Evolutionary conservation across 441 rosid genomes (phyloP), one percentile per base, ranked within the genome.

Genomic region (Monsonia emarginata): DNA sequence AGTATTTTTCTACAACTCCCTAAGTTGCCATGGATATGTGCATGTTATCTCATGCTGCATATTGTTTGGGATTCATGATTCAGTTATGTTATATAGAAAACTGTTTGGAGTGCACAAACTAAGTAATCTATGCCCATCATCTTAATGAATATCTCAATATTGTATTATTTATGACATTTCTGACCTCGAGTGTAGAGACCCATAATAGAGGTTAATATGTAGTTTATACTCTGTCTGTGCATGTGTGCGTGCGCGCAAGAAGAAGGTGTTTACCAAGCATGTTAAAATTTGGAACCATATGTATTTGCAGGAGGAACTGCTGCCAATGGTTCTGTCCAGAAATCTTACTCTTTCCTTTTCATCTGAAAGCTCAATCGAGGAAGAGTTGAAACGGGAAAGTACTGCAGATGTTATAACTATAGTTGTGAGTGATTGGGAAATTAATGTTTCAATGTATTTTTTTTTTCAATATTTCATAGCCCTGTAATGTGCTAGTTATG

Each of bases 301-400:
- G 34, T 71, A 50, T 64, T 82, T 62, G 71, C 81, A 85, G 93
- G 81, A 83, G 76, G 89, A 84, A 75, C 66, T 87, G 76, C 66
- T 80, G 65, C 80, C 84, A 26, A 80, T 84, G 78, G 86, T 75
- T 75, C 79, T 70, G 65, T 81, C 88, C 59, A 85, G 82, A 61
- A 85, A 85, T 76, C 86, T 87, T 66, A 81, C 83, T 65, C 82
- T 87, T 69, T 77, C 93, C 24, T 87, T 83, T 79, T 87, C 93
- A 56, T 85, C 93, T 30, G 93, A 87, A 79, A 85, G 93, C 78
- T 87, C 93, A 46, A 83, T 87, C 67, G 93, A 87, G 81, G 88
- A 85, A 80, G 93, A 87, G 76, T 74, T 85, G 78, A 87, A 84
- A 80, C 83, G 90, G 70, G 93, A 85, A 74, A 87, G 93, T 74